Conservation (phyloP, 2,329 filamentous ascomycete species). For the Ascochyta rabiei region DNA sequence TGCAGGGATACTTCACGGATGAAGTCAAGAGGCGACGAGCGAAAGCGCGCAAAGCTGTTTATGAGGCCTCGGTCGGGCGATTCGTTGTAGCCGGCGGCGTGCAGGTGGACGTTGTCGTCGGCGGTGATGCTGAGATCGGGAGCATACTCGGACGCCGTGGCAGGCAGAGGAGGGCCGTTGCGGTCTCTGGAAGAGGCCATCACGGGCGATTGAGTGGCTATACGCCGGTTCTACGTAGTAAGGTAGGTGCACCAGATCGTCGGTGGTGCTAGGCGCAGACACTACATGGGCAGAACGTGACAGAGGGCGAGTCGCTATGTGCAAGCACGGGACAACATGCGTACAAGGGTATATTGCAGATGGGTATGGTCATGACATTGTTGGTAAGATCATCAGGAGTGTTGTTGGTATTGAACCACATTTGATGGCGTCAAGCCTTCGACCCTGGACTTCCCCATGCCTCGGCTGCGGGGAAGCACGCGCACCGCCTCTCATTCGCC, state of each 20-base stretch:
- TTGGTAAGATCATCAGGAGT: constrained; percentile 2
- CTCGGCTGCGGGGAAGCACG: constrained; percentile 28
- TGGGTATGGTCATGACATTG: constrained; percentile 10
- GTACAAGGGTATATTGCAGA: neutral
- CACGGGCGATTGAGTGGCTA: neutral
- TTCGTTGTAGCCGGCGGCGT: constrained; percentile 51
- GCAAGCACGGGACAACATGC: neutral
- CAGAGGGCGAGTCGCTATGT: neutral
- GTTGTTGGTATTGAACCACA: constrained; percentile 6
- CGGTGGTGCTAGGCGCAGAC: neutral
- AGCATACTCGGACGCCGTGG: constrained; percentile 36
- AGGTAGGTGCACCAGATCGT: neutral
- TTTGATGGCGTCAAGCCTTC: constrained; percentile 14
- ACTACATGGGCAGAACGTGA: constrained; percentile 1
- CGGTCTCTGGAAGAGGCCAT: constrained; percentile 7
- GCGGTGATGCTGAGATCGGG: constrained; percentile 56
- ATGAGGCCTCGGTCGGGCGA: constrained; percentile 71
- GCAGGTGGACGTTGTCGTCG: constrained; percentile 52
- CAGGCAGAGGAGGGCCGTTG: neutral
- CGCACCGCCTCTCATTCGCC: constrained; percentile 1
- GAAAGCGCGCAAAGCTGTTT: constrained; percentile 86
- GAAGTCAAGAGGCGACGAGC: constrained; percentile 75
- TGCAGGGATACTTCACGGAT: constrained; percentile 92
- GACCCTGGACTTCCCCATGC: constrained; percentile 19
- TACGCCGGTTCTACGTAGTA: neutral